Conservation (phyloP, 2,329 filamentous ascomycete species). For the Helotiales sp. region DNA sequence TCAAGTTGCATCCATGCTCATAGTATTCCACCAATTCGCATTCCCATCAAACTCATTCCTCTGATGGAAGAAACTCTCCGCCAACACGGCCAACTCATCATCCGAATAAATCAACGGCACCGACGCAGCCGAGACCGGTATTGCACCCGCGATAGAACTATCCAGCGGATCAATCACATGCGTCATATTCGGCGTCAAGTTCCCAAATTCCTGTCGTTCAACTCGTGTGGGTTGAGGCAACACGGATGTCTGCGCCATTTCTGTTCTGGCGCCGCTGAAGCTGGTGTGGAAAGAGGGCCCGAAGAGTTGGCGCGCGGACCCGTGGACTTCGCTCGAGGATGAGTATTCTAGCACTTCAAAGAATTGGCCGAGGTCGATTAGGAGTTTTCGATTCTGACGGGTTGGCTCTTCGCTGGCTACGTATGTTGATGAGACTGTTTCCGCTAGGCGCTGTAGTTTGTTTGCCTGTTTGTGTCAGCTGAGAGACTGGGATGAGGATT, state of each 20-base stretch:
- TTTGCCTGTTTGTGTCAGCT: slow-evolving; percentile 44
- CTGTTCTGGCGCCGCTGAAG: slow-evolving; percentile 39
- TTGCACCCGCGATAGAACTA: not conserved
- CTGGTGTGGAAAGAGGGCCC: slow-evolving; percentile 47
- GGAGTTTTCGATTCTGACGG: slow-evolving; percentile 43
- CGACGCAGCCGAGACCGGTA: not conserved
- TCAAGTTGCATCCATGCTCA: slow-evolving; percentile 10
- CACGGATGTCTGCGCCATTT: slow-evolving; percentile 50
- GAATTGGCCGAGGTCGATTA: slow-evolving; percentile 53
- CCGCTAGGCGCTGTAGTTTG: slow-evolving; percentile 49
- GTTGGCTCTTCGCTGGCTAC: slow-evolving; percentile 39
- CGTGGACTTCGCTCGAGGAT: slow-evolving; percentile 46
- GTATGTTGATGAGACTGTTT: slow-evolving; percentile 52
- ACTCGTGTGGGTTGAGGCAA: slow-evolving; percentile 51
- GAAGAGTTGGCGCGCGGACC: slow-evolving; percentile 47
- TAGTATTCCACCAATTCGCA: slow-evolving; percentile 39
- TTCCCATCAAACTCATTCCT: slow-evolving; percentile 38
- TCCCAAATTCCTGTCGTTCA: slow-evolving; percentile 39
- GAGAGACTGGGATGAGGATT: not conserved
- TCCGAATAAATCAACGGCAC: slow-evolving; percentile 40
- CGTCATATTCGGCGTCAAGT: slow-evolving; percentile 28
- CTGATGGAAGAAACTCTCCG: slow-evolving; percentile 54
- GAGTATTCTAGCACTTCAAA: slow-evolving; percentile 56
- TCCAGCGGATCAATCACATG: slow-evolving; percentile 22
- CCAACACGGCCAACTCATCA: slow-evolving; percentile 52